A percentile compares a stretch with the other conserved stretches of the same genome.
These are phyloP conservation scores for Wickerhamomyces subpelliculosus DNA, from an alignment of 805 yeast genomes.

Conservation along the genomic window DNA sequence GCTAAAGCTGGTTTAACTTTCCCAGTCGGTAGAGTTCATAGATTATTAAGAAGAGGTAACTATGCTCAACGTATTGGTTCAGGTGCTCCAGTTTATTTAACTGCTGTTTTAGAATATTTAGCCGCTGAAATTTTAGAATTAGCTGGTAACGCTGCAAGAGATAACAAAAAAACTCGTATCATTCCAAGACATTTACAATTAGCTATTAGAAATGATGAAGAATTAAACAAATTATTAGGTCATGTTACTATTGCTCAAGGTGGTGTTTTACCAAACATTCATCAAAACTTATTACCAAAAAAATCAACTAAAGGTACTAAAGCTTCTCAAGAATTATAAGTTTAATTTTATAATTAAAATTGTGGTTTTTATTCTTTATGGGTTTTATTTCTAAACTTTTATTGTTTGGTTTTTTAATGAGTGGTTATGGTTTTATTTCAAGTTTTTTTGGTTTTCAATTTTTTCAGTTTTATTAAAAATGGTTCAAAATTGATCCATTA, in stretches of 20 bases:
- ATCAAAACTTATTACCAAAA: constrained; percentile 84
- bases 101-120: constrained; percentile 89
- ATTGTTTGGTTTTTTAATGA: not conserved
- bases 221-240: constrained; percentile 81
- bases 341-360: not conserved
- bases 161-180: constrained; percentile 95
- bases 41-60: constrained; percentile 89
- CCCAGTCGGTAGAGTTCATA: constrained; percentile 98
- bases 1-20: constrained; percentile 93
- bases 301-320: constrained; percentile 53
- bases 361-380: not conserved
- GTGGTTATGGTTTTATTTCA: not conserved
- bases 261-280: constrained; percentile 98
- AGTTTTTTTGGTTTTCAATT: not conserved
- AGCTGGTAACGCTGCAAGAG: constrained; percentile 98
- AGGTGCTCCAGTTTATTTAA: constrained; percentile 93
- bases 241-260: constrained; percentile 97
- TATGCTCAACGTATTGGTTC: constrained; percentile 96
- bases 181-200: constrained; percentile 96
- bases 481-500: not conserved
- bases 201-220: constrained; percentile 97
- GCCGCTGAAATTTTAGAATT: constrained; percentile 94
- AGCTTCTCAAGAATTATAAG: constrained; percentile 54
- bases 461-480: not conserved
- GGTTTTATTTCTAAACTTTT: not conserved